Conservation (phyloP, 2,329 filamentous ascomycete species). For the Penicillium brevicompactum region DNA sequence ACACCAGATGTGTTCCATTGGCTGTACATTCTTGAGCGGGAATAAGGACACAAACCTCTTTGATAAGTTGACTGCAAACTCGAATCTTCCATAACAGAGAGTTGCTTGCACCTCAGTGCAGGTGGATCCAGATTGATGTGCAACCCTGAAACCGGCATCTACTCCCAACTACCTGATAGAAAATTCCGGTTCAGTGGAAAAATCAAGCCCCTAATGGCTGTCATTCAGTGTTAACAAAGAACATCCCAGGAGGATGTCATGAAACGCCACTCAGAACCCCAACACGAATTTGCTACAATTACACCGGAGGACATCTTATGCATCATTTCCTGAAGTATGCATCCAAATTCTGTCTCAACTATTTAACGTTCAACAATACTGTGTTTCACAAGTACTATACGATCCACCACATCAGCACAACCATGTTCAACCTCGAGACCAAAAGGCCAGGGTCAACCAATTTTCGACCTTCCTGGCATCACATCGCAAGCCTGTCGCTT, state of each 20-base stretch:
- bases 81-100: too few relatives aligned
- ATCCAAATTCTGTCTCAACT: neutral
- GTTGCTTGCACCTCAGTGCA: too few relatives aligned
- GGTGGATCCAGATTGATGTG: too few relatives aligned
- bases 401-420: neutral
- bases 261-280: neutral
- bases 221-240: neutral
- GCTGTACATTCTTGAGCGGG: conserved; percentile 36
- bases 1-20: conserved; percentile 40
- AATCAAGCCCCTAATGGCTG: too few relatives aligned
- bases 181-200: too few relatives aligned
- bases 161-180: too few relatives aligned
- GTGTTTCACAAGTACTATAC: neutral
- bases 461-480: too few relatives aligned
- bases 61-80: too few relatives aligned
- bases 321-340: neutral
- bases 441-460: too few relatives aligned
- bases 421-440: neutral
- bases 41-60: conserved; percentile 9
- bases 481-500: neutral
- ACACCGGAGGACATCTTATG: neutral
- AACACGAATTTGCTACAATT: neutral
- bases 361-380: neutral
- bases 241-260: neutral
- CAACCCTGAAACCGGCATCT: too few relatives aligned